Evolutionary conservation across 1,284 basidiomycete species (phyloP).

Genomic region (Pisolithus thermaeus): DNA sequence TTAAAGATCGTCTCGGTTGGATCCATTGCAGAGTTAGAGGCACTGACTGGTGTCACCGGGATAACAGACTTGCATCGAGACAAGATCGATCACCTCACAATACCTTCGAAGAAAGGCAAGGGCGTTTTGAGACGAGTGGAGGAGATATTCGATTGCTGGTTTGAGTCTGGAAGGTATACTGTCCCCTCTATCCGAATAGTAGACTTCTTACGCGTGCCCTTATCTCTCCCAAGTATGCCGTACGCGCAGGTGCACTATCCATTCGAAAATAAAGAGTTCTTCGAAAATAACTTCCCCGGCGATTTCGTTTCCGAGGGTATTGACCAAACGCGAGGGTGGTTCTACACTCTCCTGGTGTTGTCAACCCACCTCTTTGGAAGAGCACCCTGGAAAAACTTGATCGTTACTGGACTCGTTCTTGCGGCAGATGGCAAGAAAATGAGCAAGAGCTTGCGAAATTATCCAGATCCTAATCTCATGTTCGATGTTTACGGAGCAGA

Average conservation of each 20-base stretch:
- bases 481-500: slow-evolving; percentile 95
- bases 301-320: slow-evolving; percentile 98
- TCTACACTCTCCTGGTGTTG: slow-evolving; percentile 96
- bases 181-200: slow-evolving; percentile 3
- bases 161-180: slow-evolving; percentile 92
- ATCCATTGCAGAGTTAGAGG: slow-evolving; percentile 87
- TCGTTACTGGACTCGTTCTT: slow-evolving; percentile 93
- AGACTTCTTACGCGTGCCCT: neutral
- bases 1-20: slow-evolving; percentile 78
- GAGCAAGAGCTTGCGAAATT: slow-evolving; percentile 98
- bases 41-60: slow-evolving; percentile 78
- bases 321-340: slow-evolving; percentile 96
- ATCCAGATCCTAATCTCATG: slow-evolving; percentile 93
- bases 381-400: slow-evolving; percentile 98
- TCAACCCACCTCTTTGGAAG: slow-evolving; percentile 91
- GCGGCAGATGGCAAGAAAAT: slow-evolving; percentile 99
- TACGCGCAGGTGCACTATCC: slow-evolving; percentile 98
- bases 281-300: slow-evolving; percentile 88
- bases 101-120: slow-evolving; percentile 89
- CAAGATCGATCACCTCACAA: slow-evolving; percentile 93
- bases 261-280: slow-evolving; percentile 92
- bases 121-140: slow-evolving; percentile 85
- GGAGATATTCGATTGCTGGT: slow-evolving; percentile 99
- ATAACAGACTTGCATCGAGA: slow-evolving; percentile 95
- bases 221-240: slow-evolving; percentile 72